A percentile compares a stretch with the other conserved stretches of the same genome.
phyloP scores from a whole-genome alignment of 495 filamentous ascomycete genomes.

The Ramalina intermedia region DNA sequence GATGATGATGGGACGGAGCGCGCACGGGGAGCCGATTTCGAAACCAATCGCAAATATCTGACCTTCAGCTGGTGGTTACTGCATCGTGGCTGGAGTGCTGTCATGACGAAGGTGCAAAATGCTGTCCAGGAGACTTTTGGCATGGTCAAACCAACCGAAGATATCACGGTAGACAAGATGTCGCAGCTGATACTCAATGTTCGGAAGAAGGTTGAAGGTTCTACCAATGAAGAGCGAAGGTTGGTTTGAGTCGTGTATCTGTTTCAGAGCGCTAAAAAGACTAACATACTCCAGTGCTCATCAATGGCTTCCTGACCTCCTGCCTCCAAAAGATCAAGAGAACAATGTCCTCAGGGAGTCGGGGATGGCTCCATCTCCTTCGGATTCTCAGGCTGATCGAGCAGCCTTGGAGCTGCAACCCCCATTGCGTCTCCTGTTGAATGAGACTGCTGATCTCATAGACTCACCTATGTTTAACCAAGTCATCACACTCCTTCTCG shows the following conservation, averaged over 20 bases:
- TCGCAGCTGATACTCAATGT: constrained; percentile 65
- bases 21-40: constrained; percentile 78
- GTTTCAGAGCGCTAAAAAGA: background rate
- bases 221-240: constrained; percentile 48
- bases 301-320: constrained; percentile 73
- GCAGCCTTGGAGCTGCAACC: constrained; percentile 29
- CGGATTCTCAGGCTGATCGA: constrained; percentile 8
- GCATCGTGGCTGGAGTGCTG: constrained; percentile 71
- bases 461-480: constrained; percentile 81
- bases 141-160: constrained; percentile 70
- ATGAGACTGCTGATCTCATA: constrained; percentile 90
- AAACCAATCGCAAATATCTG: constrained; percentile 85
- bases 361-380: constrained; percentile 47
- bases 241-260: constrained; percentile 21
- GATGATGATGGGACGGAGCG: constrained; percentile 69
- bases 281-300: constrained; percentile 19
- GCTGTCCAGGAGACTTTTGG: constrained; percentile 82
- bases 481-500: constrained; percentile 72
- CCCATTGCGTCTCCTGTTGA: constrained; percentile 68
- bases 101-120: constrained; percentile 61
- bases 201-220: constrained; percentile 70
- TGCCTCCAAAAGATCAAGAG: constrained; percentile 67
- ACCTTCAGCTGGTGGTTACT: constrained; percentile 98
- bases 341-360: constrained; percentile 69
- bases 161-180: constrained; percentile 63